Evolutionary conservation across 1,139 yeast genomes (phyloP), one percentile per base, ranked within the genome.

Genomic region (Taphrina deformans): DNA sequence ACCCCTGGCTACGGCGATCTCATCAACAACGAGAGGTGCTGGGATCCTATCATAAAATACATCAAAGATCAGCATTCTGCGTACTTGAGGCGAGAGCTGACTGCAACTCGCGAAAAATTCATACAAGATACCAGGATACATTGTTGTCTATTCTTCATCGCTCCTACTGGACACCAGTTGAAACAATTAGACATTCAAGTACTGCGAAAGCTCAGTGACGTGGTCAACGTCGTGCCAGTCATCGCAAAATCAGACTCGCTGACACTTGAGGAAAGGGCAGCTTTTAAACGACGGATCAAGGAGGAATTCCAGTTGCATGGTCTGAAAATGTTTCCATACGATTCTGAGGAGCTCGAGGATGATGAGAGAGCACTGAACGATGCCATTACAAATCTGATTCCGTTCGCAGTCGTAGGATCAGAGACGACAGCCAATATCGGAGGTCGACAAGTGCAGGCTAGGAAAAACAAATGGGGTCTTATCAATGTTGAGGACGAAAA

Each of bases 1-100:
- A 93, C 98, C 7, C 98, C 98, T 12, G 99, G 99, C 7, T 93
- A 90, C 79, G 98, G 97, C 46, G 99, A 93, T 79, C 96, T 89
- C 77, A 88, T 93, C 72, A 90, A 93, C 79, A 93, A 93, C 77
- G 96, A 91, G 73, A 88, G 88, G 77, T 93, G 92, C 74, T 93
- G 98, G 98, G 98, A 93, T 72, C 97, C 97, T 55, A 87, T 93
- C 71, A 87, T 92, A 71, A 91, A 90, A 78, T 92, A 92, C 78
- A 90, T 93, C 75, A 91, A 92, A 79, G 99, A 93, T 76, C 99
- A 93, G 79, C 96, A 93, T 77, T 88, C 96, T 38, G 88, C 87
- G 73, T 93, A 89, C 76, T 82, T 93, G 75, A 87, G 98, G 78
- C 89, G 89, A 77, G 99, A 93, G 79, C 86, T 93, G 76, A 93